phyloP scores from a whole-genome alignment of 106 monocot species.

The Amphibolis antarctica region DNA sequence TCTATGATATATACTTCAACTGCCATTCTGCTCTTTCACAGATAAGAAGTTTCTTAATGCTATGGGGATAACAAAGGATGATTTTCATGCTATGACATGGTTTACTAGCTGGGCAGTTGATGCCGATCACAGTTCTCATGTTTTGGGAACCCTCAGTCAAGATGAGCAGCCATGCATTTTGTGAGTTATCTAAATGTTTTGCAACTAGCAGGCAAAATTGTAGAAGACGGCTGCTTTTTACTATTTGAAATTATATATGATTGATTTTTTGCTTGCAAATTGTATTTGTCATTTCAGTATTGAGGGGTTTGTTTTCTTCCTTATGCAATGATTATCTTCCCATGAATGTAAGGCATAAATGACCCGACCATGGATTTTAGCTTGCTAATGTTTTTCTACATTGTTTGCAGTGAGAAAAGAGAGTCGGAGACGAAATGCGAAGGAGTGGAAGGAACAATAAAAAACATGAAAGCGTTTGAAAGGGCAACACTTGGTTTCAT shows the following conservation, averaged over 20 bases:
- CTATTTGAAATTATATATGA: too few species aligned
- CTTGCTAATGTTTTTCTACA: too few species aligned
- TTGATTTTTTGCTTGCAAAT: too few species aligned
- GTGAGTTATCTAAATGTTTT: background rate
- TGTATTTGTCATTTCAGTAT: too few species aligned
- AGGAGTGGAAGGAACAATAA: constrained; percentile 43
- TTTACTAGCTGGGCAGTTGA: constrained; percentile 99
- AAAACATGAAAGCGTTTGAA: constrained; percentile 37
- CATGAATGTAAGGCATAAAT: too few species aligned
- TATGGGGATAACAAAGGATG: constrained; percentile 51
- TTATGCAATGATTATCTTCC: background rate
- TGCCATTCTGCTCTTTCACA: constrained; percentile 4
- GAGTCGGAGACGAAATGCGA: constrained; percentile 5
- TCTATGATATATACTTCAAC: background rate
- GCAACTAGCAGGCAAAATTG: too few species aligned
- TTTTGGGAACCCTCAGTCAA: background rate
- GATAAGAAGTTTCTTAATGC: constrained; percentile 49
- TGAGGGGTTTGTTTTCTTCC: too few species aligned
- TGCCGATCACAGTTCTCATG: constrained; percentile 42
- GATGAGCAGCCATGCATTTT: background rate
- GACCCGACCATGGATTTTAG: too few species aligned
- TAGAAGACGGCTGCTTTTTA: too few species aligned
- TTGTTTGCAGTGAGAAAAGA: constrained; percentile 5
- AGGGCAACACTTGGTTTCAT: constrained; percentile 55
- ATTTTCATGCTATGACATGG: constrained; percentile 92